Evolutionary conservation across 345 rosid species (phyloP).

Genomic region (Dipteronia sinensis): DNA sequence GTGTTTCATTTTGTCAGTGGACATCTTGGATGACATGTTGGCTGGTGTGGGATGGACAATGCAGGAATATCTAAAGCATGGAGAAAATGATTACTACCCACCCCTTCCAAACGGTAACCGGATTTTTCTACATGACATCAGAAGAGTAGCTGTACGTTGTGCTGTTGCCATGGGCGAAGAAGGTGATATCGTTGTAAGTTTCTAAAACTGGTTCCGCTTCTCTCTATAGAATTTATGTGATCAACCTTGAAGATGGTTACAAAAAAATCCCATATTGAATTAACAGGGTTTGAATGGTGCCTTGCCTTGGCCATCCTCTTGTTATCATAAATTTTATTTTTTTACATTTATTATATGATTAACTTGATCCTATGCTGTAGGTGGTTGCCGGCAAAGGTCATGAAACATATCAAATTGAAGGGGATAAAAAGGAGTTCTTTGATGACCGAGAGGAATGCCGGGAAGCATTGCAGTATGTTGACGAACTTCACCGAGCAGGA

Average conservation of each 20-base stretch:
- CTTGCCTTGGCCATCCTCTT: not conserved
- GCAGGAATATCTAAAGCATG: slow-evolving; percentile 90
- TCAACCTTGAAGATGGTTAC: not conserved
- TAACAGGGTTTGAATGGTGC: not conserved
- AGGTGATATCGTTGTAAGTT: slow-evolving; percentile 96
- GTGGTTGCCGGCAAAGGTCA: slow-evolving; percentile 97
- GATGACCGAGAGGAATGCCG: slow-evolving; percentile 92
- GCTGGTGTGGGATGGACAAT: slow-evolving; percentile 92
- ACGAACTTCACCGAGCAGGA: slow-evolving; percentile 96
- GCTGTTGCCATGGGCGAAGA: slow-evolving; percentile 99
- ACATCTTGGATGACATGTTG: slow-evolving; percentile 93
- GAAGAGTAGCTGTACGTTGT: slow-evolving; percentile 91
- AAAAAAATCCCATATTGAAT: not conserved
- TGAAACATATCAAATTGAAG: slow-evolving; percentile 74
- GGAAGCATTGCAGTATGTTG: slow-evolving; percentile 92
- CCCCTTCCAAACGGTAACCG: slow-evolving; percentile 89
- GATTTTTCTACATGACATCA: slow-evolving; percentile 84
- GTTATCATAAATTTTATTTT: slow-evolving; percentile 4
- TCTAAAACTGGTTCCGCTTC: slow-evolving; percentile 21
- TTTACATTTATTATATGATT: slow-evolving; percentile 16
- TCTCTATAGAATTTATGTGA: not conserved
- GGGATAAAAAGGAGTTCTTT: slow-evolving; percentile 81
- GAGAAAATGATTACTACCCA: slow-evolving; percentile 88
- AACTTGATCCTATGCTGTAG: slow-evolving; percentile 36
- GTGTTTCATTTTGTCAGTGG: slow-evolving; percentile 58